Evolutionary conservation across 2,329 filamentous ascomycete genomes (phyloP).

Genomic region (Phyllosticta citriasiana): DNA sequence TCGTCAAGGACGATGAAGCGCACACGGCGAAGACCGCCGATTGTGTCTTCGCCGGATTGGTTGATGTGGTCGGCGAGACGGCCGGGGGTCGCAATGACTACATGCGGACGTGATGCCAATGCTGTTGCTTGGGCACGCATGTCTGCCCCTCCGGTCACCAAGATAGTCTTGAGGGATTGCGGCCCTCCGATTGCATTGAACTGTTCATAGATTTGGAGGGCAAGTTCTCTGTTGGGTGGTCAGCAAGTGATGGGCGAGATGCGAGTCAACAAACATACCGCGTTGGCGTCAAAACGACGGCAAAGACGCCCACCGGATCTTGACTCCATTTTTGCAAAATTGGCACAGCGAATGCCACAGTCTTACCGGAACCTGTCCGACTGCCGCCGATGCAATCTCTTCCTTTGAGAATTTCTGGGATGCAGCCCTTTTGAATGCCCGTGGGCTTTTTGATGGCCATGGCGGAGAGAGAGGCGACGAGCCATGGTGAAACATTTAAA

Average conservation of each 20-base stretch:
- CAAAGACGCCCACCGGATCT: constrained; percentile 87
- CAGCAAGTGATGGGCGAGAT: background rate
- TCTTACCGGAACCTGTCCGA: constrained; percentile 93
- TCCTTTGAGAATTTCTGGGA: constrained; percentile 84
- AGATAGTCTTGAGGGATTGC: constrained; percentile 73
- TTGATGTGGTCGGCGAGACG: constrained; percentile 88
- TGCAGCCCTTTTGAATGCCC: constrained; percentile 84
- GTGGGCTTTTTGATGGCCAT: constrained; percentile 84
- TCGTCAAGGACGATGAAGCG: constrained; percentile 89
- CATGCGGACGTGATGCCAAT: constrained; percentile 70
- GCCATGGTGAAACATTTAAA: constrained; percentile 72
- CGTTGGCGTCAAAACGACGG: constrained; percentile 79
- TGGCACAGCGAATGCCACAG: constrained; percentile 86
- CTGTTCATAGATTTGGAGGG: constrained; percentile 93
- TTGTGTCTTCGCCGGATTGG: constrained; percentile 83
- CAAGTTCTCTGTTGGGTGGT: constrained; percentile 57
- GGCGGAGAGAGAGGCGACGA: constrained; percentile 64
- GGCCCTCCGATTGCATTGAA: constrained; percentile 85
- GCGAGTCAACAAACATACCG: constrained; percentile 38
- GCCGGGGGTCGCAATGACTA: constrained; percentile 91
- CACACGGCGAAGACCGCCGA: constrained; percentile 67
- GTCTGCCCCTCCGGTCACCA: constrained; percentile 88
- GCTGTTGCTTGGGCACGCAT: constrained; percentile 86
- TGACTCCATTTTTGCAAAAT: constrained; percentile 90
- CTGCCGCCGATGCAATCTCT: constrained; percentile 92